These are phyloP conservation scores for Hypericum perforatum DNA, from an alignment of 345 rosid species.

Conservation along the genomic window DNA sequence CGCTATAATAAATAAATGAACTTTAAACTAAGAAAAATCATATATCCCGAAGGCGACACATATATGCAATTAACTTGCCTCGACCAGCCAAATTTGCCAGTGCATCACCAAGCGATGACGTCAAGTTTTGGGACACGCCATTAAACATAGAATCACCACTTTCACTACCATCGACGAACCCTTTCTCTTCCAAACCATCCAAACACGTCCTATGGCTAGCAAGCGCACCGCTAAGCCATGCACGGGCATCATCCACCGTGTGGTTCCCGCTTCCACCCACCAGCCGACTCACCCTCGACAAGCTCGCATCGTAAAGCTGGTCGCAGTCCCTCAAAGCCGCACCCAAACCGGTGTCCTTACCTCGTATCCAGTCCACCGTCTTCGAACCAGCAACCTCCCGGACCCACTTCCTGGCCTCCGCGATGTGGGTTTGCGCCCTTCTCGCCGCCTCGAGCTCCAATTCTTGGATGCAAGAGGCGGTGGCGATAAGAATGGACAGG, in stretches of 20 bases:
- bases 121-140: constrained; percentile 22
- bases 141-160: too few species aligned
- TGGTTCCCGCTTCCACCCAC: constrained; percentile 17
- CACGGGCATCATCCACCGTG: constrained; percentile 34
- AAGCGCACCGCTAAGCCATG: constrained; percentile 52
- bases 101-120: constrained; percentile 29
- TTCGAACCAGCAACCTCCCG: neutral
- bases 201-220: constrained; percentile 50
- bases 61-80: neutral
- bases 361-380: constrained; percentile 9
- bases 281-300: constrained; percentile 33
- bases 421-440: constrained; percentile 26
- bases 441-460: constrained; percentile 20
- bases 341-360: neutral
- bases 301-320: constrained; percentile 42
- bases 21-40: too few species aligned
- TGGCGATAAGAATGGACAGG: constrained; percentile 19
- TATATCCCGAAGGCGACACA: too few species aligned
- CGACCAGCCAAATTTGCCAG: constrained; percentile 25
- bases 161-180: constrained; percentile 1
- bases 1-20: neutral
- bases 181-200: constrained; percentile 38
- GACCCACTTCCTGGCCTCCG: constrained; percentile 23
- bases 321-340: constrained; percentile 38
- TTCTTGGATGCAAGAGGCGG: constrained; percentile 19